phyloP scores from a whole-genome alignment of 2,329 filamentous ascomycete species.

The Fusarium goolgardi region DNA sequence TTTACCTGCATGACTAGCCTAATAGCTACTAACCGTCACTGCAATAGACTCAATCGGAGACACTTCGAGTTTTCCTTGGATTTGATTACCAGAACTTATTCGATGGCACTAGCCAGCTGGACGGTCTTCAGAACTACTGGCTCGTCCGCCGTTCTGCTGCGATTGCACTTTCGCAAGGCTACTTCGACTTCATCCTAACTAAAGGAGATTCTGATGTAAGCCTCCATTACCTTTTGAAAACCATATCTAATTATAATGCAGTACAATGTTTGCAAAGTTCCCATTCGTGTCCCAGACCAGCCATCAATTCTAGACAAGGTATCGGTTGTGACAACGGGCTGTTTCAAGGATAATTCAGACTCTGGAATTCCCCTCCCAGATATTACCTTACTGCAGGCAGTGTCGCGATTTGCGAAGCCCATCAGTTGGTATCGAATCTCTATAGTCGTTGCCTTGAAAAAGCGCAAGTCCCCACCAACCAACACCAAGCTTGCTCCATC shows the following conservation, averaged over 20 bases:
- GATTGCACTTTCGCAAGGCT: background rate
- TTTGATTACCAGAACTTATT: background rate
- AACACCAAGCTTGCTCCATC: fast-evolving
- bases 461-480: background rate
- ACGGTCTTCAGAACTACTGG: background rate
- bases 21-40: background rate
- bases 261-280: background rate
- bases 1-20: background rate
- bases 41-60: background rate
- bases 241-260: fast-evolving
- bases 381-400: background rate
- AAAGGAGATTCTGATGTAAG: background rate
- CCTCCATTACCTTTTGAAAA: background rate
- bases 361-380: background rate
- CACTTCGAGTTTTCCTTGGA: background rate
- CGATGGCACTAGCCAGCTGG: no score
- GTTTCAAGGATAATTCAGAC: background rate
- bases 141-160: background rate
- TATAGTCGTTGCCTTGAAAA: fast-evolving
- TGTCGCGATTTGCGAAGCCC: background rate
- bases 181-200: background rate
- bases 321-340: background rate
- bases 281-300: background rate
- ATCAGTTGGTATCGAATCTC: background rate
- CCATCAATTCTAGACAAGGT: background rate